Base-by-base conservation (phyloP, 75 land plant genomes). In the Gnetum montanum region DNA sequence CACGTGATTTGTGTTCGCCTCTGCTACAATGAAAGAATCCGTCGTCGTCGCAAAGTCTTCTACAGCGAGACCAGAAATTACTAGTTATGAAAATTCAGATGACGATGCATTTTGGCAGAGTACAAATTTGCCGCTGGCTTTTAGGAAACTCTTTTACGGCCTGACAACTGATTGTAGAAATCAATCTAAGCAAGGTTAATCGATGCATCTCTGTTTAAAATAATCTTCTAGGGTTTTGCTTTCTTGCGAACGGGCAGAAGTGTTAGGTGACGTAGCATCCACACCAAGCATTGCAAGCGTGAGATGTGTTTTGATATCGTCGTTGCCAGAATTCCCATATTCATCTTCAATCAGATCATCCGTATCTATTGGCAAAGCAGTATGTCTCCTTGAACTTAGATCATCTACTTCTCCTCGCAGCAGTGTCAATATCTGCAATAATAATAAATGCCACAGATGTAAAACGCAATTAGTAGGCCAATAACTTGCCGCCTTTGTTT, bases 251-350 rank as follows among this genome's bases (percentile, higher is more conserved):
- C 1, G 63, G 33, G 64, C 90, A 82, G 25, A 69, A 30, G 4
- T 69, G 23, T 10, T 85, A 88, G 26, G 57, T 26, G 1, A 68
- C 44, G 44, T 81, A 26, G 84, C 97, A 18, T 85, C 90, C 33
- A 81, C 56, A 10, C 76, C 90, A 23, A 72, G 65, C 69, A 88
- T 69, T 13, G 90, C 94, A 27, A 84, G 60, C 4, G 70, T 70
- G 8, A 88, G 46, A 49, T 81, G 86, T 13, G 77, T 78, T 29
- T 71, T 58, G 27, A 92, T 60, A 29, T 62, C 61, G 43, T 13
- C 8, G 23, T 35, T 43, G 27, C 57, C 50, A 15, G 49, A 34
- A 43, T 43, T 28, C 60, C 74, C 70, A 61, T 47, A 50, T 6
- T 59, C 58, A 46, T 73, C 83, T 16, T 59, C 79, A 47, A 71